phyloP scores from a whole-genome alignment of 2,329 filamentous ascomycete genomes.

The Curvularia spicifera region DNA sequence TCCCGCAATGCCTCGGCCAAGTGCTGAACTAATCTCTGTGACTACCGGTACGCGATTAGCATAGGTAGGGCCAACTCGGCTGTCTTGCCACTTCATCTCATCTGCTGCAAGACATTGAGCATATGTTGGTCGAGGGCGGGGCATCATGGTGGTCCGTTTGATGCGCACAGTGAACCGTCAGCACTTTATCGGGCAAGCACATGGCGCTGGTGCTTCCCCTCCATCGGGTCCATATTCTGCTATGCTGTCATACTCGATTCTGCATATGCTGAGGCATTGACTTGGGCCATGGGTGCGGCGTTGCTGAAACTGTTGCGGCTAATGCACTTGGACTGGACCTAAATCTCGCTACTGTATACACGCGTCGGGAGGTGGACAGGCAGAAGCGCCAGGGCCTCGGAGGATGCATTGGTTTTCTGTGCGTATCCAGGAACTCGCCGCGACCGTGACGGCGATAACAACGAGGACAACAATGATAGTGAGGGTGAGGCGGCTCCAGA shows the following conservation, averaged over 20 bases:
- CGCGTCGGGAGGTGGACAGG: background rate
- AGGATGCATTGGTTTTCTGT: background rate
- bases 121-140: background rate
- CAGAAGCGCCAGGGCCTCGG: background rate
- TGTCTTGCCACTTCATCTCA: background rate
- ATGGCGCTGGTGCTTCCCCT: background rate
- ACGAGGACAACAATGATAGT: background rate
- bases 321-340: constrained; percentile 13
- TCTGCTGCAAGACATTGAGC: background rate
- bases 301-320: constrained; percentile 8
- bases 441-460: background rate
- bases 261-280: background rate
- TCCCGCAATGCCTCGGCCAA: constrained; percentile 4
- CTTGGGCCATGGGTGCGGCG: background rate
- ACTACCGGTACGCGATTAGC: no score
- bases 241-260: background rate
- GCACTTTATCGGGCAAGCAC: background rate
- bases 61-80: background rate
- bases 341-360: constrained; percentile 8
- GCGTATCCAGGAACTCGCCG: background rate
- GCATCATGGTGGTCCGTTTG: background rate
- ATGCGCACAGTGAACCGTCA: background rate
- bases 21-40: background rate
- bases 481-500: constrained; percentile 2
- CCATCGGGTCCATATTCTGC: background rate